Evolutionary conservation across 495 filamentous ascomycete species (phyloP), one percentile per base, ranked within the genome.

Genomic region (Penicillium fimorum): DNA sequence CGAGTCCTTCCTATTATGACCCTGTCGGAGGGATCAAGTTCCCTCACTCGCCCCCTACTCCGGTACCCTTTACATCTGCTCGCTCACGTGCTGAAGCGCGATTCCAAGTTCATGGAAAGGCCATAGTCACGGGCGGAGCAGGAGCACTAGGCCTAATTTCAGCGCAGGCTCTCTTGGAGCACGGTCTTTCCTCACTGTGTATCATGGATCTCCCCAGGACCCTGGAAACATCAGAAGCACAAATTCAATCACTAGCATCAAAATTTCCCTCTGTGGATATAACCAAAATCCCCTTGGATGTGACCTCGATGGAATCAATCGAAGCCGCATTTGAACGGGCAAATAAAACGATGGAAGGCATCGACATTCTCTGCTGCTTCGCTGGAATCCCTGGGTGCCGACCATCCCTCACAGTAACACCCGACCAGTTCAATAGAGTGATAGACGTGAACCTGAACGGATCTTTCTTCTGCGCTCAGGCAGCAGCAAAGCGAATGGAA

Each of bases 381-480:
- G 88, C 84, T 1, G 88, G 88, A 35, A 76, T 90, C 5, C 86
- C 88, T 1, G 78, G 76, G 40, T 86, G 82, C 56, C 68, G 72
- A 3, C 79, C 80, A 47, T 78, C 86, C 0, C 58, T 86, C 4
- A 79, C 84, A 12, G 83, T 84, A 76, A 65, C 73, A 0, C 55
- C 75, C 5, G 64, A 70, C 13, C 73, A 84, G 46, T 91, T 82
- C 82, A 74, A 79, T 6, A 74, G 76, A 20, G 78, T 83, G 0
- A 57, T 90, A 7, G 86, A 89, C 41, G 77, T 90, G 54, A 91
- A 91, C 61, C 79, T 82, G 4, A 87, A 84, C 0, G 88, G 87
- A 0, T 75, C 78, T 0, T 91, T 89, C 58, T 68, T 90, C 51
- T 83, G 84, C 44, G 86, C 87, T 0, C 88, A 89, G 55, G 85